Evolutionary conservation across 495 filamentous ascomycete genomes (phyloP), one percentile per base, ranked within the genome.

Genomic region (Talaromyces liani): DNA sequence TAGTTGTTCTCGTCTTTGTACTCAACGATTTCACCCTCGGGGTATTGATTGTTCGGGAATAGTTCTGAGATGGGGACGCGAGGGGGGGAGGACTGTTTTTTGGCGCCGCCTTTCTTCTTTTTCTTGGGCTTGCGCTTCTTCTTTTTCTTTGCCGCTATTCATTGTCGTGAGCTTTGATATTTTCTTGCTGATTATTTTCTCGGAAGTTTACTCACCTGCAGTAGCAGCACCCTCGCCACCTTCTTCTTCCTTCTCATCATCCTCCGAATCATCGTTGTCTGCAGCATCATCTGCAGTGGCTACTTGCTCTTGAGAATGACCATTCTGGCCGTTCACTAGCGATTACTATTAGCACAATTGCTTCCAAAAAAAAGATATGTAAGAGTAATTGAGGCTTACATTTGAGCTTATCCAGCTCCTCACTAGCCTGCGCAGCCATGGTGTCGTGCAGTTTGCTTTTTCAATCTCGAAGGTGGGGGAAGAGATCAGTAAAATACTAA

Each of bases 21-120:
- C 65, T 93, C 90, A 69, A 87, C 85, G 72, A 93, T 90, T 74
- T 95, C 85, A 63, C 92, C 92, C 70, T 86, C 82, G 63, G 90
- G 90, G 73, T 91, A 96, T 67, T 78, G 79, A 67, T 84, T 79
- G 71, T 85, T 85, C 59, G 87, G 87, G 78, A 92, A 95, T 27
- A 96, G 83, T 65, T 86, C 83, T 61, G 88, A 85, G 29, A 95
- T 77, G 63, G 86, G 80, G 22, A 95, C 87, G 36, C 90, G 84
- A 0, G 92, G 91, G 22, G 92, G 92, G 31, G 84, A 80, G 29
- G 88, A 88, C 77, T 96, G 92, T 61, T 84, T 79, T 22, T 88
- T 90, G 20, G 87, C 85, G 18, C 71, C 74, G 7, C 77, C 73
- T 76, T 81, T 84, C 79, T 88, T 88, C 84, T 88, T 89, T 77